Evolutionary conservation across 257 asterid genomes (phyloP), one percentile per base, ranked within the genome.

Genomic region (Plantago major): DNA sequence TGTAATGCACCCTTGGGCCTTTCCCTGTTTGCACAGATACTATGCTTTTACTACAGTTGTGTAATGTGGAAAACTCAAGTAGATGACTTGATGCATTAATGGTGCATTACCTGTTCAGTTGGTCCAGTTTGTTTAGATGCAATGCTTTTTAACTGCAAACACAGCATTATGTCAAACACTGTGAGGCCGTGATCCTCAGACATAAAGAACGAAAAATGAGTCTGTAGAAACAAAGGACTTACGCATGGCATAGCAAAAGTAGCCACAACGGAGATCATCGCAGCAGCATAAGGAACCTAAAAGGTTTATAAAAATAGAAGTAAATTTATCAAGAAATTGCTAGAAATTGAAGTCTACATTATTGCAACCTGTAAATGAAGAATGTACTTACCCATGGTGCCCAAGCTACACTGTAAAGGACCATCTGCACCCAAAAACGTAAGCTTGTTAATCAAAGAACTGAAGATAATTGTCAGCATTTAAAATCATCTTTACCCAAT

Each of bases 101-200:
- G n/a, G 7, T 51, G 37, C 11, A 10, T 58, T 69, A 83, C 97
- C 88, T 88, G 99, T 63, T 93, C 96, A 59, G 63, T 71, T 10
- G 89, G 89, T 18, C 97, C 95, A n/a, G 78, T 79, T 79, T 93
- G 95, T 64, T 87, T 93, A 38, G 99, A 93, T 37, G 89, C 99
- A 71, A 93, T 84, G 75, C 99, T 93, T 46, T 88, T 59, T 64
- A 93, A 69, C 97, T 89, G 90, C 53, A 80, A 59, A 66, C 30
- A 42, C n/a, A n/a, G n/a, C n/a, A n/a, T n/a, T n/a, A n/a, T n/a
- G n/a, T n/a, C n/a, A n/a, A n/a, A n/a, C n/a, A n/a, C n/a, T n/a
- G n/a, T n/a, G n/a, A n/a, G n/a, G n/a, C n/a, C n/a, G n/a, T n/a
- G n/a, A n/a, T n/a, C n/a, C n/a, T n/a, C n/a, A n/a, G n/a, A n/a